These are phyloP conservation scores for Phytophthora pisi DNA, from an alignment of 352 stramenopile genomes.

Conservation along the genomic window DNA sequence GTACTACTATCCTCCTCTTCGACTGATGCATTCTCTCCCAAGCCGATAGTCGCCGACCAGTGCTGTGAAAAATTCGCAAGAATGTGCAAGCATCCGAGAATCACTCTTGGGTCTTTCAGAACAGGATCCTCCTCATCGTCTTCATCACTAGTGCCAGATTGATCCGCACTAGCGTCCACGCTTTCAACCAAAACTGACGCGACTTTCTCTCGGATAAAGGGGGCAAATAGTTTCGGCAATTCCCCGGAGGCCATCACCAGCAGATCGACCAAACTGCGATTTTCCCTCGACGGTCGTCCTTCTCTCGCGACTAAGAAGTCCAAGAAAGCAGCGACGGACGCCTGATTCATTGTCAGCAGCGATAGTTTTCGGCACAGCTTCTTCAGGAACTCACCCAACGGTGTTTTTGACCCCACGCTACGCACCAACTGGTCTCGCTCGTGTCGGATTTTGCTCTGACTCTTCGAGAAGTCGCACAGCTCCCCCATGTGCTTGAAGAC, in stretches of 20 bases:
- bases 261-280: slow-evolving; percentile 61
- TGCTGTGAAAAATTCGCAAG: slow-evolving; percentile 63
- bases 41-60: slow-evolving; percentile 36
- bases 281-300: slow-evolving; percentile 42
- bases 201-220: slow-evolving; percentile 60
- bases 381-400: slow-evolving; percentile 80
- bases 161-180: slow-evolving; percentile 4
- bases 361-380: slow-evolving; percentile 84
- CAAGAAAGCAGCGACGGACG: slow-evolving; percentile 41
- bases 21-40: slow-evolving; percentile 21
- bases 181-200: slow-evolving; percentile 50
- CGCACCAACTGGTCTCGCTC: slow-evolving; percentile 78
- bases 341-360: slow-evolving; percentile 67
- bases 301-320: slow-evolving; percentile 45
- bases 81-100: slow-evolving; percentile 54
- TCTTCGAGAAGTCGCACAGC: slow-evolving; percentile 62
- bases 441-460: slow-evolving; percentile 50
- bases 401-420: slow-evolving; percentile 77
- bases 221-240: slow-evolving; percentile 54
- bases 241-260: slow-evolving; percentile 56
- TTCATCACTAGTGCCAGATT: slow-evolving; percentile 26
- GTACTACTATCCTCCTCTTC: slow-evolving; percentile 27
- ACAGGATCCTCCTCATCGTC: slow-evolving; percentile 43
- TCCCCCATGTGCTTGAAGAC: slow-evolving; percentile 77
- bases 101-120: slow-evolving; percentile 48